phyloP scores from a whole-genome alignment of 192 early-diverging fungal species.

The Coemansia sp. region DNA sequence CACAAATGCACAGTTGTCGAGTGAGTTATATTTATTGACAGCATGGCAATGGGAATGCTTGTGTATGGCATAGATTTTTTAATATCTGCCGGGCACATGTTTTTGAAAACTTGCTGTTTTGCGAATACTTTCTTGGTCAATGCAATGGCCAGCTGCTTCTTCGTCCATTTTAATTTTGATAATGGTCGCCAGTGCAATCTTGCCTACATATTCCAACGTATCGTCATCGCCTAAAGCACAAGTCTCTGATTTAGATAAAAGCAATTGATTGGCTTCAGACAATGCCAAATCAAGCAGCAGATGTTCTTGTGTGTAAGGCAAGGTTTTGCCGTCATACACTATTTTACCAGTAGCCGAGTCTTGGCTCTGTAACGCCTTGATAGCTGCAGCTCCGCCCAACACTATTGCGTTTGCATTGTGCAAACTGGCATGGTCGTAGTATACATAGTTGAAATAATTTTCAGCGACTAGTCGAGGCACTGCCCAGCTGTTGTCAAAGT shows the following conservation, averaged over 20 bases:
- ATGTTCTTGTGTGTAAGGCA: slow-evolving; percentile 22
- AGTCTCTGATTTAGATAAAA: slow-evolving; percentile 11
- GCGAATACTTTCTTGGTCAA: no score
- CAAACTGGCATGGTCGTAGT: neutral
- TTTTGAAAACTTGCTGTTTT: no score
- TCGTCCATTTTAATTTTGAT: slow-evolving; percentile 39
- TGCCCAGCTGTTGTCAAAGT: slow-evolving; percentile 25
- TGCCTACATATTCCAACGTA: slow-evolving; percentile 27
- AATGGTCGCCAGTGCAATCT: slow-evolving; percentile 30
- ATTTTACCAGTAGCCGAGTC: no score
- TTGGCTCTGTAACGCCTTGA: slow-evolving; percentile 18
- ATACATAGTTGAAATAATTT: neutral
- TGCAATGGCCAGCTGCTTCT: slow-evolving; percentile 1
- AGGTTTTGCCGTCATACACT: neutral
- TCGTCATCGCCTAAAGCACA: slow-evolving; percentile 9
- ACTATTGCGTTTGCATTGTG: slow-evolving; percentile 14
- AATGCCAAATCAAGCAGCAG: slow-evolving; percentile 19
- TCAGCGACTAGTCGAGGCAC: slow-evolving; percentile 15
- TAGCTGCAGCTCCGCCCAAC: slow-evolving; percentile 26
- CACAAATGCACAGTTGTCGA: no score
- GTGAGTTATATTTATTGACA: no score
- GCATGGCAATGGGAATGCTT: no score
- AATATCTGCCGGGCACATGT: no score
- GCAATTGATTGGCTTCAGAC: slow-evolving; percentile 18
- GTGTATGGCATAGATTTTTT: no score